Conservation (phyloP, 2,329 filamentous ascomycete genomes). For the Xylaria multiplex region DNA sequence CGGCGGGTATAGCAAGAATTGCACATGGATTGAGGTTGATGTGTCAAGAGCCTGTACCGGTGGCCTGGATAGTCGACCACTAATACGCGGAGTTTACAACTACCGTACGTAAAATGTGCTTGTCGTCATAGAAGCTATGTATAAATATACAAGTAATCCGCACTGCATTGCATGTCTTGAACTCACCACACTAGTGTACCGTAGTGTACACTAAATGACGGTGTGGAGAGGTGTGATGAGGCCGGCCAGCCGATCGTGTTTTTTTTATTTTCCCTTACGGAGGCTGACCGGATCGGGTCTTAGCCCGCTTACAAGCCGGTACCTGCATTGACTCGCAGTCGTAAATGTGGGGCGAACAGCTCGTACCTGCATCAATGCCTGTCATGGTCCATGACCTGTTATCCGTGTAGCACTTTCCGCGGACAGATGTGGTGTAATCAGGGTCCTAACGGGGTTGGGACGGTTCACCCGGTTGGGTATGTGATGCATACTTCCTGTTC, state of each 20-base stretch:
- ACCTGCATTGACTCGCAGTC: conserved; percentile 33
- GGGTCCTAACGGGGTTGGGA: no score
- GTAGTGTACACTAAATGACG: not conserved
- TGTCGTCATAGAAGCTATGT: no score
- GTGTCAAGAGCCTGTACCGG: no score
- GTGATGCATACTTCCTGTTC: not conserved
- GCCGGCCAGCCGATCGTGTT: conserved; percentile 17
- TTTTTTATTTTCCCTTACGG: no score
- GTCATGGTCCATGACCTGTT: not conserved
- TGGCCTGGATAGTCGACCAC: no score
- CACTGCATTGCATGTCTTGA: not conserved
- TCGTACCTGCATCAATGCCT: conserved; percentile 29
- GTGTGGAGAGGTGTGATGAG: not conserved
- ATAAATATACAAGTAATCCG: no score
- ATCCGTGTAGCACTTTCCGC: not conserved
- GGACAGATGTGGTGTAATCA: no score
- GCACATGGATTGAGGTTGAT: no score
- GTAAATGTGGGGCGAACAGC: conserved; percentile 8
- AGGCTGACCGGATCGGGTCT: conserved; percentile 17
- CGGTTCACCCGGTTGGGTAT: no score
- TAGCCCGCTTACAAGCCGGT: conserved; percentile 10
- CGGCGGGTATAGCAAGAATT: no score
- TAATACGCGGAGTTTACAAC: no score
- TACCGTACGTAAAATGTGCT: no score
- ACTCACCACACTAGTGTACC: not conserved